A percentile compares a stretch with the other conserved stretches of the same genome.
Evolutionary conservation across 345 rosid species (phyloP).

Genomic region (Eucalyptus rudis): DNA sequence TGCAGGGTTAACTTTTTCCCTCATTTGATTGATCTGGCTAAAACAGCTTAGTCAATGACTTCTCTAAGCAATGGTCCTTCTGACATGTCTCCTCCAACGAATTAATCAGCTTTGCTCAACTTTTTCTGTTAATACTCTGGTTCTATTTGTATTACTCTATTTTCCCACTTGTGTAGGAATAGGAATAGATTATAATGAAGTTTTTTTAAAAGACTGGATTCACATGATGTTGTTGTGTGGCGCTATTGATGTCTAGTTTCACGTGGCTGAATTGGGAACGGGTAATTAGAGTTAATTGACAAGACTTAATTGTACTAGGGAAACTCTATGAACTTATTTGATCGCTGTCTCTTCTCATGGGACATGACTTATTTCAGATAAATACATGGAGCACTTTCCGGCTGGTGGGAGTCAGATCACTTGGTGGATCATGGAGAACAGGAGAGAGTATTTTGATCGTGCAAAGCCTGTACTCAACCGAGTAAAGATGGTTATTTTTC

Average conservation of each 20-base stretch:
- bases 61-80: not conserved
- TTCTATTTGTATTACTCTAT: not conserved
- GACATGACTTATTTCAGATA: not conserved
- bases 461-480: constrained; percentile 60
- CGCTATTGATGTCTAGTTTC: not conserved
- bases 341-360: not conserved
- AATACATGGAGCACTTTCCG: constrained; percentile 40
- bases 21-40: not conserved
- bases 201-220: not conserved
- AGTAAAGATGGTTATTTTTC: constrained; percentile 74
- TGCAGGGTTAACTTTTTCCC: not conserved
- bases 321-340: not conserved
- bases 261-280: not conserved
- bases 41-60: not conserved
- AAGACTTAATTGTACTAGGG: not conserved
- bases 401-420: constrained; percentile 93
- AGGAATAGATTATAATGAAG: not conserved
- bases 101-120: not conserved
- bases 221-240: not conserved
- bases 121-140: not conserved
- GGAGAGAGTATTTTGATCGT: constrained; percentile 84
- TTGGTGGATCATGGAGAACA: constrained; percentile 99
- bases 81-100: not conserved
- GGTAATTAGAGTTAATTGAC: not conserved
- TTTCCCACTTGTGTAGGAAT: not conserved